A percentile compares a stretch with the other conserved stretches of the same genome.
Conservation (phyloP, 2,329 filamentous ascomycete genomes). For the Colletotrichum lentis region DNA sequence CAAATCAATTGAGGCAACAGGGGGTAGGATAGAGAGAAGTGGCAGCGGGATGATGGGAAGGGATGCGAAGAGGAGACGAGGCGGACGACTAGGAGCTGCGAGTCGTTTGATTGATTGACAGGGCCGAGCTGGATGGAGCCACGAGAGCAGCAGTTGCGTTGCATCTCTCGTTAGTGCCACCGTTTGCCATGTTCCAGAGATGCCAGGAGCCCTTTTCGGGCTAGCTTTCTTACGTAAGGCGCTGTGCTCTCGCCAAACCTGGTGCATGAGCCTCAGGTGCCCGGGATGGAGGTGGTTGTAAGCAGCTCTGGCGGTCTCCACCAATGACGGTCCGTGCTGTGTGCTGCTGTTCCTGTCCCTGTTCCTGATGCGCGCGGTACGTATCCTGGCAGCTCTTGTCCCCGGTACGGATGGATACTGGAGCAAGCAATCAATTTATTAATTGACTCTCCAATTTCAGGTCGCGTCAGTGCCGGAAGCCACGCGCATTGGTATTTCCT, state of each 20-base stretch:
- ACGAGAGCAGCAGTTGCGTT: background rate
- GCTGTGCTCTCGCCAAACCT: background rate
- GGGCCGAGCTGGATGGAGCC: constrained; percentile 2
- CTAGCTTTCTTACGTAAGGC: background rate
- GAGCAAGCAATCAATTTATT: constrained; percentile 4
- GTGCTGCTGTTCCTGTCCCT: background rate
- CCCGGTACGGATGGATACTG: no score
- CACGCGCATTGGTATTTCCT: constrained; percentile 7
- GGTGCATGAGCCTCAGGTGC: background rate
- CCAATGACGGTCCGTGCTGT: background rate
- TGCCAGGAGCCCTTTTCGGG: background rate
- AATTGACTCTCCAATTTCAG: constrained; percentile 1
- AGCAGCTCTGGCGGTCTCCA: background rate
- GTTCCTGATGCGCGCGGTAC: background rate
- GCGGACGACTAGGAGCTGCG: background rate
- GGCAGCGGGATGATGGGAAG: constrained; percentile 6
- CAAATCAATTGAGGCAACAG: constrained; percentile 20
- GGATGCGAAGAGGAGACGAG: background rate
- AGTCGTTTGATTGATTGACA: background rate
- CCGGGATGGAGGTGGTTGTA: background rate
- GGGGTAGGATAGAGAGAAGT: background rate
- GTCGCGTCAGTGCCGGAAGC: constrained; percentile 8
- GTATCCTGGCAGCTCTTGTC: background rate
- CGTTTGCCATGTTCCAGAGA: constrained; percentile 14
- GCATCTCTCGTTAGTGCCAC: background rate